Percentiles rank a stretch among this genome's conserved stretches.
phyloP scores from a whole-genome alignment of 495 filamentous ascomycete genomes.

The Letharia lupina region DNA sequence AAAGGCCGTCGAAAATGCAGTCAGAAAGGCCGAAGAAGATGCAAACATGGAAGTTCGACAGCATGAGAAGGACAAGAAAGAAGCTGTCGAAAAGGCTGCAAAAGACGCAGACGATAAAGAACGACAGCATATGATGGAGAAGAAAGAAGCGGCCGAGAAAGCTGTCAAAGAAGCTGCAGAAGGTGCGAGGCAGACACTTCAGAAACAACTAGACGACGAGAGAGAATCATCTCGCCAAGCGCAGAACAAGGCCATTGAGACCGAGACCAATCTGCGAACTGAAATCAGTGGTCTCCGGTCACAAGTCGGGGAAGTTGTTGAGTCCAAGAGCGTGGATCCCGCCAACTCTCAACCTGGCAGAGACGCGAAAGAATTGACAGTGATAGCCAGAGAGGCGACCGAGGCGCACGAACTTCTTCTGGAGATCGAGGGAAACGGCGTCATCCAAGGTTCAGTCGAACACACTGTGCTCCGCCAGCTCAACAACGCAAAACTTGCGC shows the following conservation, averaged over 20 bases:
- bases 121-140: no score
- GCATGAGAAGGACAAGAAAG: neutral
- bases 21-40: no score
- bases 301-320: neutral
- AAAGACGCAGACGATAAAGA: no score
- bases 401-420: neutral
- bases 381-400: neutral
- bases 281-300: neutral
- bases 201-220: neutral
- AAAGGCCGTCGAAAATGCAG: no score
- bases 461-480: neutral
- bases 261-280: neutral
- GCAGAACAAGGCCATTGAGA: neutral
- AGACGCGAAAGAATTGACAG: no score
- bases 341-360: neutral
- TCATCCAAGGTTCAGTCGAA: neutral
- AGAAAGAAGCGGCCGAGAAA: neutral
- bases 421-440: neutral
- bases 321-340: neutral
- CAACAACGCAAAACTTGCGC: neutral
- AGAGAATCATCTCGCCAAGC: neutral
- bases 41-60: neutral
- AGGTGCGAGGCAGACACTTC: neutral
- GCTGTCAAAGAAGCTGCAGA: neutral
- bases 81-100: neutral